These are phyloP conservation scores for Paraleonurus japonicus DNA, from an alignment of 257 asterid genomes.

Conservation along the genomic window DNA sequence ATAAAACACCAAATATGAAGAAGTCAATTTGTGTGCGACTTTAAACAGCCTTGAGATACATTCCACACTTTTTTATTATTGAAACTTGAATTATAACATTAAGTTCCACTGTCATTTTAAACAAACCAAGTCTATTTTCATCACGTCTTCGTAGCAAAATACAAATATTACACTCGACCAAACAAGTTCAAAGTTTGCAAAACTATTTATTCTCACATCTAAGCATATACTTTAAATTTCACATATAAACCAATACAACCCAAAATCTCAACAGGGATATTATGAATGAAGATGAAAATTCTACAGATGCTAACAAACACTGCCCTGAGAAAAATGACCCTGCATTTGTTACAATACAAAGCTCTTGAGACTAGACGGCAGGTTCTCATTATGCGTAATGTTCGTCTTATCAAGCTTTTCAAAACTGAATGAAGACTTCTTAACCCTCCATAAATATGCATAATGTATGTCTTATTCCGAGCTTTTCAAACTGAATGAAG, in stretches of 20 bases:
- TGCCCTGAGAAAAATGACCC: background rate
- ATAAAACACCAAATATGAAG: no score
- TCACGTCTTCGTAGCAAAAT: no score
- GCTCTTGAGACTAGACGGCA: conserved; percentile 19
- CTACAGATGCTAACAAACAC: background rate
- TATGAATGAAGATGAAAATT: background rate
- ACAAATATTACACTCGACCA: background rate
- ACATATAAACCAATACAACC: background rate
- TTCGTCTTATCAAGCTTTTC: conserved; percentile 24
- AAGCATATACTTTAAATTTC: background rate
- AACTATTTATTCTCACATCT: background rate
- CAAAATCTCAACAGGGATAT: background rate
- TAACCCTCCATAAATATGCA: conserved; percentile 13
- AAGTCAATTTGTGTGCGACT: no score
- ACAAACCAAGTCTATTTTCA: no score
- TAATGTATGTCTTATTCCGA: conserved; percentile 5
- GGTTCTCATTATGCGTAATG: conserved; percentile 17
- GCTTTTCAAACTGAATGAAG: conserved; percentile 32
- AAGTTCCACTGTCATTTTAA: background rate
- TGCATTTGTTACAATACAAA: conserved; percentile 14
- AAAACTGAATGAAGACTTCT: conserved; percentile 27
- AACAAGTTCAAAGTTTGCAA: background rate
- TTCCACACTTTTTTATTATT: background rate
- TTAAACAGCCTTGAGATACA: no score
- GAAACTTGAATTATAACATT: background rate